A percentile compares a stretch with the other conserved stretches of the same genome.
phyloP scores from a whole-genome alignment of 495 filamentous ascomycete species.

The Penicillium coffeae region DNA sequence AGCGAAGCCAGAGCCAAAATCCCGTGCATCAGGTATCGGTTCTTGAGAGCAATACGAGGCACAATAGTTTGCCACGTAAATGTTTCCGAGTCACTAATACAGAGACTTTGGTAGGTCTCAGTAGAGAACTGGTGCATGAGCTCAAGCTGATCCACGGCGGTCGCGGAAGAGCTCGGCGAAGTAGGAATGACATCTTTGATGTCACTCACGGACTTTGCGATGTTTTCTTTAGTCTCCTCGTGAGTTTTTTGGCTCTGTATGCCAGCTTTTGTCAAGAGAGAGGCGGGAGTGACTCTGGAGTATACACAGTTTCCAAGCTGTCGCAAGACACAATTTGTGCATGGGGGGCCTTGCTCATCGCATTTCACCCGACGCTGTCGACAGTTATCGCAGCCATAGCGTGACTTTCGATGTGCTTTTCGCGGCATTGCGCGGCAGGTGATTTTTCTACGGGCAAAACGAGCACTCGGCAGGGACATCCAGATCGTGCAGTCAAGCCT shows the following conservation, averaged over 20 bases:
- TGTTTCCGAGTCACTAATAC: conserved; percentile 22
- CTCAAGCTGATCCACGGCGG: conserved; percentile 29
- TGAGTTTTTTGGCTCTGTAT: too few relatives aligned
- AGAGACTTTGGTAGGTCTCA: conserved; percentile 35
- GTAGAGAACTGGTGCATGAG: conserved; percentile 44
- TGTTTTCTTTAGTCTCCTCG: too few relatives aligned
- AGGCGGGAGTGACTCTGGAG: conserved; percentile 3
- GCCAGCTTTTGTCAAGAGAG: not conserved
- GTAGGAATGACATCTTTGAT: too few relatives aligned
- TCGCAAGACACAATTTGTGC: conserved; percentile 25
- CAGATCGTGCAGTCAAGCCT: too few relatives aligned
- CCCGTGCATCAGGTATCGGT: conserved; percentile 53
- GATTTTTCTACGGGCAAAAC: not conserved
- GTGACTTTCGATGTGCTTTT: conserved; percentile 44
- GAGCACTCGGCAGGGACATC: too few relatives aligned
- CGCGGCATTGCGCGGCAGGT: conserved; percentile 8
- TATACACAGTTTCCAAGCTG: conserved; percentile 21
- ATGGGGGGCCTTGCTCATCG: conserved; percentile 27
- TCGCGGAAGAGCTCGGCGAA: not conserved
- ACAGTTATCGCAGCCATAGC: conserved; percentile 47
- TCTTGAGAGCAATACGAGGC: conserved; percentile 43
- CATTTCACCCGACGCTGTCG: conserved; percentile 46
- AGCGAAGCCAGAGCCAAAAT: conserved; percentile 52
- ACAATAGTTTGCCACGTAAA: conserved; percentile 39
- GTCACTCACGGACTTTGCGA: too few relatives aligned